Conservation (phyloP, 352 stramenopile genomes). For the Globisporangium nunn region DNA sequence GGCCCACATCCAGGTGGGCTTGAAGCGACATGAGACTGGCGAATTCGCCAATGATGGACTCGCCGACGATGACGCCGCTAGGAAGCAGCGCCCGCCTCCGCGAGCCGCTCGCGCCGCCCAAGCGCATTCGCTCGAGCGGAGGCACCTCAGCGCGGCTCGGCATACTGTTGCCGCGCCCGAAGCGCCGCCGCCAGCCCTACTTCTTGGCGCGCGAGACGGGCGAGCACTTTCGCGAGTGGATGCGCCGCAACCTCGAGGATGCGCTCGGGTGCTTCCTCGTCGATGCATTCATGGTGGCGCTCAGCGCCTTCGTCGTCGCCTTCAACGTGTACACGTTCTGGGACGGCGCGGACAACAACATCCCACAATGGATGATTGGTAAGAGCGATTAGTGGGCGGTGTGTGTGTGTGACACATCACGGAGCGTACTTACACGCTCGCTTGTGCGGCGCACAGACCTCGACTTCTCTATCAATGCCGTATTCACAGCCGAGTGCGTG, state of each 20-base stretch:
- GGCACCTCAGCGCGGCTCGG: constrained; percentile 20
- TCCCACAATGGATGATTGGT: constrained; percentile 44
- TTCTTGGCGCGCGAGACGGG: constrained; percentile 25
- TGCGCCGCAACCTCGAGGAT: constrained; percentile 69
- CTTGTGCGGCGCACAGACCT: constrained; percentile 17
- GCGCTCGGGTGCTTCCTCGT: constrained; percentile 40
- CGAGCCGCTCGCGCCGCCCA: constrained; percentile 12
- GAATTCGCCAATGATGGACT: too few species aligned
- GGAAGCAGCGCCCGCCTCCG: not conserved
- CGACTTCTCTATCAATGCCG: constrained; percentile 49
- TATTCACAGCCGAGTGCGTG: constrained; percentile 68
- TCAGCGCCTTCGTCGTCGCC: constrained; percentile 59
- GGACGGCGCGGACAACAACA: constrained; percentile 23
- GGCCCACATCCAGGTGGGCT: not conserved
- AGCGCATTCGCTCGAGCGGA: constrained; percentile 20
- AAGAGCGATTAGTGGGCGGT: not conserved
- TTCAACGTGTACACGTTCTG: constrained; percentile 67
- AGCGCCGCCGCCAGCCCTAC: constrained; percentile 27
- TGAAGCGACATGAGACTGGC: not conserved
- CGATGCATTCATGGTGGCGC: constrained; percentile 31
- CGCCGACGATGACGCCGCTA: not conserved
- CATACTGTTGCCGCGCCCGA: constrained; percentile 25
- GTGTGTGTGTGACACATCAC: not conserved
- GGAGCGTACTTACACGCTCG: not conserved
- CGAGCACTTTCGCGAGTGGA: constrained; percentile 53